Conservation (phyloP, 163 green algal genomes). For the Chlorella variabilis region DNA sequence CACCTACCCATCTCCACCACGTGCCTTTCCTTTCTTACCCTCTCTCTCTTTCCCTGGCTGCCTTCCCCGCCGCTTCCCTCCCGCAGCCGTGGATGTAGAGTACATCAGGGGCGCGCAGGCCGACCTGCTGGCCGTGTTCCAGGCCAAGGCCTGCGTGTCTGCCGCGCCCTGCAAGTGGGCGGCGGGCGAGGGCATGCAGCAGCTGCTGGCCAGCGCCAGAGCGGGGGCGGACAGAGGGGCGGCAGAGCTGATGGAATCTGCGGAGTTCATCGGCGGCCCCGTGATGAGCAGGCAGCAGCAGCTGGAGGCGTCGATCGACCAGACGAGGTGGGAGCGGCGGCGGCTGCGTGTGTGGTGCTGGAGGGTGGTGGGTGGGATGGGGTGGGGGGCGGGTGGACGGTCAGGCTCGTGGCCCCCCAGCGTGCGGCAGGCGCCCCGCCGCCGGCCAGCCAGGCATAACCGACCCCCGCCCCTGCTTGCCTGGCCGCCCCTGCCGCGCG, state of each 20-base stretch:
- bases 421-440: too few relatives aligned
- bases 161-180: slow-evolving; percentile 23
- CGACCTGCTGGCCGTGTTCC: slow-evolving; percentile 13
- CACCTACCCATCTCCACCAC: too few relatives aligned
- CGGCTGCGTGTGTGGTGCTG: not conserved
- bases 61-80: too few relatives aligned
- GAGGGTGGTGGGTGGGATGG: not conserved
- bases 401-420: too few relatives aligned
- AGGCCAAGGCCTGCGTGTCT: slow-evolving; percentile 13
- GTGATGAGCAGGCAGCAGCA: slow-evolving; percentile 15
- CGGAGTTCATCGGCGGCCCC: slow-evolving; percentile 6
- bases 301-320: not conserved
- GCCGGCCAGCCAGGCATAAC: too few relatives aligned
- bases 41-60: not conserved
- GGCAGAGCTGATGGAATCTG: not conserved
- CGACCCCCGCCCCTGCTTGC: too few relatives aligned
- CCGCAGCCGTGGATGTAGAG: not conserved
- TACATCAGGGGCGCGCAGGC: not conserved
- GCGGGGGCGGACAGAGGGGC: not conserved
- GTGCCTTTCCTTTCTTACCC: too few relatives aligned
- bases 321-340: not conserved
- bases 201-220: slow-evolving; percentile 15
- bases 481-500: not conserved
- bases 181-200: slow-evolving; percentile 22
- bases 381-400: too few relatives aligned